Evolutionary conservation across 2,329 filamentous ascomycete genomes (phyloP).

Genomic region (Lojkania enalia): DNA sequence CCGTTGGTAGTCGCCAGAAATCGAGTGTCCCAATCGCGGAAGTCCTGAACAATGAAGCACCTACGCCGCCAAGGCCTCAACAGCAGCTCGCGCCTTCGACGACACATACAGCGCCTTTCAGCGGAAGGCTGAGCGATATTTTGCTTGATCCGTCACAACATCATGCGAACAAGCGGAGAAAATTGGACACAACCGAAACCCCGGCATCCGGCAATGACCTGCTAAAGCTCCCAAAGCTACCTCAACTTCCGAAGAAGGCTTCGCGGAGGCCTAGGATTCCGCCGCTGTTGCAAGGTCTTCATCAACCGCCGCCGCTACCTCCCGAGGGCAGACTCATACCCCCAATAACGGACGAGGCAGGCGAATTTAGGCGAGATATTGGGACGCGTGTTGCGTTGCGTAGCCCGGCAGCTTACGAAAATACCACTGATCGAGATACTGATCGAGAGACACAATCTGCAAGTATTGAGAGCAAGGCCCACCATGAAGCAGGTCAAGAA

Average conservation of each 20-base stretch:
- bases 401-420: slow-evolving; percentile 13
- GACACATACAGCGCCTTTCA: slow-evolving; percentile 28
- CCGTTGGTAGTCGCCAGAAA: slow-evolving; percentile 15
- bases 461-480: neutral
- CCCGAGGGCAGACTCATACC: slow-evolving; percentile 62
- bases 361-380: slow-evolving; percentile 26
- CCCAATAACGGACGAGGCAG: slow-evolving; percentile 59
- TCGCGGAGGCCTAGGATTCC: slow-evolving; percentile 47
- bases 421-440: slow-evolving; percentile 13
- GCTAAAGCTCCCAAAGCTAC: slow-evolving; percentile 46
- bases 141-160: slow-evolving; percentile 27
- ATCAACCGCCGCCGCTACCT: slow-evolving; percentile 61
- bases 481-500: neutral
- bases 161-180: slow-evolving; percentile 24
- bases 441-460: neutral
- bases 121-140: slow-evolving; percentile 32
- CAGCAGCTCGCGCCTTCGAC: slow-evolving; percentile 13
- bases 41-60: slow-evolving; percentile 36
- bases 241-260: slow-evolving; percentile 34
- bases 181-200: slow-evolving; percentile 21
- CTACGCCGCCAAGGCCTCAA: slow-evolving; percentile 16
- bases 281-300: slow-evolving; percentile 60
- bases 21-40: slow-evolving; percentile 41
- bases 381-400: slow-evolving; percentile 20
- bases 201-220: slow-evolving; percentile 25